phyloP scores from a whole-genome alignment of 1,284 basidiomycete species.

The Hypsizygus ulmarius region DNA sequence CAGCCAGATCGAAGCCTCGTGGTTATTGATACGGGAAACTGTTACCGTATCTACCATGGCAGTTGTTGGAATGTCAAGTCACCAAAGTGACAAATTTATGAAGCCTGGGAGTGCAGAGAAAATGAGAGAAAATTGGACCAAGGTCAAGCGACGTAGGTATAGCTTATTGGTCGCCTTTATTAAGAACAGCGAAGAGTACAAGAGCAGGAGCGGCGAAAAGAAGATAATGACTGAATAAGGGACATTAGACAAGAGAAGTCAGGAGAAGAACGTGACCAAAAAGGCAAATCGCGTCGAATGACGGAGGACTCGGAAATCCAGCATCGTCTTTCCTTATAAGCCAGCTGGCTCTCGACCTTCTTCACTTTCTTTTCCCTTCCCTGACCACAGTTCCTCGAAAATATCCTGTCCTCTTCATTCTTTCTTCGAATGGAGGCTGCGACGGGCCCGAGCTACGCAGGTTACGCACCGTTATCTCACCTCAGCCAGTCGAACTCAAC shows the following conservation, averaged over 20 bases:
- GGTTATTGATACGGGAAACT: slow-evolving; percentile 11
- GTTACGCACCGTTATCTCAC: slow-evolving; percentile 12
- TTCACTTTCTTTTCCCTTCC: slow-evolving; percentile 2
- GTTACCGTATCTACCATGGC: slow-evolving; percentile 4
- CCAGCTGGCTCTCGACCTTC: slow-evolving; percentile 12
- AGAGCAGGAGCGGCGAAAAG: neutral
- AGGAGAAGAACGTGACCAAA: slow-evolving; percentile 11
- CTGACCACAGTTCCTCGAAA: neutral
- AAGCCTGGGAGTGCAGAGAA: neutral
- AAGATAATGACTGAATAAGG: slow-evolving; percentile 1
- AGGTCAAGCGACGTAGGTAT: neutral
- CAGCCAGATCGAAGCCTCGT: slow-evolving; percentile 23
- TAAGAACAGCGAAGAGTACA: neutral
- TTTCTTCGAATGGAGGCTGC: slow-evolving; percentile 12
- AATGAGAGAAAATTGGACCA: neutral
- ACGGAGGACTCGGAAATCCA: slow-evolving; percentile 16
- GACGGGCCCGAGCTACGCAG: slow-evolving; percentile 10
- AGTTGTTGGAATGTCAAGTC: neutral
- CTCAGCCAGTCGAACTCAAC: slow-evolving; percentile 6
- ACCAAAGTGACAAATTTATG: neutral
- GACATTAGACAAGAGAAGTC: slow-evolving; percentile 2
- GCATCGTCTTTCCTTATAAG: slow-evolving; percentile 21
- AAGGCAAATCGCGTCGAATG: slow-evolving; percentile 19
- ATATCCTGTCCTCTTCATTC: neutral
- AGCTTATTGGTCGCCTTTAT: no score